A percentile compares a stretch with the other conserved stretches of the same genome.
These are phyloP conservation scores for Anisogramma anomala DNA, from an alignment of 2,329 filamentous ascomycete species.

Conservation along the genomic window DNA sequence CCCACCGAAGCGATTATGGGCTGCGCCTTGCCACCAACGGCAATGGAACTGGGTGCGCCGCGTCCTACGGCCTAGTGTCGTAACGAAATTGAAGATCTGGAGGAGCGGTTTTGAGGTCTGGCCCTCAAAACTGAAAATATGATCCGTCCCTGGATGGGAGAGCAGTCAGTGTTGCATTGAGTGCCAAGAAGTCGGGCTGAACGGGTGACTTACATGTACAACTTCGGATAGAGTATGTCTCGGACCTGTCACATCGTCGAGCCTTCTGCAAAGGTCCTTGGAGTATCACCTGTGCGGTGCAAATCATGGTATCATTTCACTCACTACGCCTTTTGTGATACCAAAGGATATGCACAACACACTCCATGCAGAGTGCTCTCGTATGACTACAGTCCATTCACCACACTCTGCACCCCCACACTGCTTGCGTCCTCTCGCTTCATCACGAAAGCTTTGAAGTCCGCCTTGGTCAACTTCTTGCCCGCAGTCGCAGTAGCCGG, in stretches of 20 bases:
- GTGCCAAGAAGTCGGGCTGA: neutral
- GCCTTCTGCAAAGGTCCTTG: neutral
- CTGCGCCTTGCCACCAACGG: neutral
- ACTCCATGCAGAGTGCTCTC: neutral
- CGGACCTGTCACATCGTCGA: neutral
- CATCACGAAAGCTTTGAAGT: conserved; percentile 75
- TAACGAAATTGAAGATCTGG: neutral
- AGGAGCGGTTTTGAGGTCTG: neutral
- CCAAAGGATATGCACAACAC: neutral
- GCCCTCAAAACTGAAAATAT: neutral
- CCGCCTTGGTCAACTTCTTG: conserved; percentile 51
- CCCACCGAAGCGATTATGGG: too few species aligned
- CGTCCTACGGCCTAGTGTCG: neutral
- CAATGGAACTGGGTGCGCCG: too few species aligned
- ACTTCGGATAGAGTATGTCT: neutral
- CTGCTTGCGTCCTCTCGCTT: conserved; percentile 74
- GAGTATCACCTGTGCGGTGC: neutral
- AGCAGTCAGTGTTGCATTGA: neutral
- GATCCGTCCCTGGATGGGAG: neutral
- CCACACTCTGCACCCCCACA: conserved; percentile 70
- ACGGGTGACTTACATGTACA: neutral
- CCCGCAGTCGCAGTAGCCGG: conserved; percentile 27
- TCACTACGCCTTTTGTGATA: neutral
- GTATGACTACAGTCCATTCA: conserved; percentile 47
- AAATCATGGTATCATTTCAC: conserved; percentile 14